Evolutionary conservation across 2,329 filamentous ascomycete genomes (phyloP).

Genomic region (Colletotrichum spinosum): DNA sequence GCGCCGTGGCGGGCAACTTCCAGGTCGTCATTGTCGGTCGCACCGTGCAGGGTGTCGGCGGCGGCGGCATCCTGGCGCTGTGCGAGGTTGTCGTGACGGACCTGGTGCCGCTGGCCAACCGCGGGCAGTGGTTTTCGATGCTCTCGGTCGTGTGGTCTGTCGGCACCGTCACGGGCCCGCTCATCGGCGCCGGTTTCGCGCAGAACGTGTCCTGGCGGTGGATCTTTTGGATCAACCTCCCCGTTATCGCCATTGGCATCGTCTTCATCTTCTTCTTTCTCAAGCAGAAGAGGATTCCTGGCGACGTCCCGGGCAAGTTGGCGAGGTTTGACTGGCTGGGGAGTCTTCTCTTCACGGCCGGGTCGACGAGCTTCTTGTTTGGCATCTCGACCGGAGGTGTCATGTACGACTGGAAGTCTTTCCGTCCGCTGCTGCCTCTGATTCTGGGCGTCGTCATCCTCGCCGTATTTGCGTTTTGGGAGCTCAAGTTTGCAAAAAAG

Average conservation of each 20-base stretch:
- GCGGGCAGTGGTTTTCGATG: slow-evolving; percentile 53
- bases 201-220: slow-evolving; percentile 67
- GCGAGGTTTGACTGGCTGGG: slow-evolving; percentile 73
- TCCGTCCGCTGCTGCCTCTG: slow-evolving; percentile 71
- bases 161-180: slow-evolving; percentile 64
- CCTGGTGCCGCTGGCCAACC: slow-evolving; percentile 55
- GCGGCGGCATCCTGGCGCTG: slow-evolving; percentile 61
- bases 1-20: slow-evolving; percentile 47
- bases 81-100: slow-evolving; percentile 60
- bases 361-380: slow-evolving; percentile 69
- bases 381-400: slow-evolving; percentile 74
- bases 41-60: slow-evolving; percentile 62
- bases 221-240: slow-evolving; percentile 75
- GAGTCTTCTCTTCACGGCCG: slow-evolving; percentile 69
- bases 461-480: slow-evolving; percentile 64
- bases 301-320: slow-evolving; percentile 38
- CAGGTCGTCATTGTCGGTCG: slow-evolving; percentile 58
- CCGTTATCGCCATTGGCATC: slow-evolving; percentile 63
- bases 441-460: slow-evolving; percentile 65
- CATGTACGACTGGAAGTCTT: slow-evolving; percentile 73
- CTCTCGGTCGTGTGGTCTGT: slow-evolving; percentile 63
- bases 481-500: slow-evolving; percentile 61
- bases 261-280: slow-evolving; percentile 63
- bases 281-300: slow-evolving; percentile 39
- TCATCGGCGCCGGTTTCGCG: slow-evolving; percentile 66